A percentile compares a stretch with the other conserved stretches of the same genome.
phyloP scores from a whole-genome alignment of 1,284 basidiomycete species.

The Ganoderma multipileum region DNA sequence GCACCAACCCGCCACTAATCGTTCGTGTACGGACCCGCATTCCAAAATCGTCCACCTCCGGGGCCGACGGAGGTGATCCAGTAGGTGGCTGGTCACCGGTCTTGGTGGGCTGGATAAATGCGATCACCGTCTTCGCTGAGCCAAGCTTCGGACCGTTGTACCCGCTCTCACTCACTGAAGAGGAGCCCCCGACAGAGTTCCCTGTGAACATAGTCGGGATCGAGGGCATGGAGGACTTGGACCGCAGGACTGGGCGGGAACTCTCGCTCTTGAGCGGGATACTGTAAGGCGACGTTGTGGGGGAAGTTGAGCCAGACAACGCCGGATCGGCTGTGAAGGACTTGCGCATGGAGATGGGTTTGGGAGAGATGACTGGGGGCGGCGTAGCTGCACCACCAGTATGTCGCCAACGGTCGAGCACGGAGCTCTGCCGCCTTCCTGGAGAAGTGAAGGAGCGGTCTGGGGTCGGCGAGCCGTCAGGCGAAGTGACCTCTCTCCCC shows the following conservation, averaged over 20 bases:
- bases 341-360: slow-evolving; percentile 50
- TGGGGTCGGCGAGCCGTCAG: slow-evolving; percentile 28
- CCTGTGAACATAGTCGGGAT: slow-evolving; percentile 29
- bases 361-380: slow-evolving; percentile 43
- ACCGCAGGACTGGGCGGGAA: slow-evolving; percentile 33
- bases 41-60: slow-evolving; percentile 65
- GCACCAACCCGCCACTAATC: slow-evolving; percentile 33
- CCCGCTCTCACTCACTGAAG: slow-evolving; percentile 33
- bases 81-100: slow-evolving; percentile 49
- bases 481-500: slow-evolving; percentile 51
- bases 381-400: slow-evolving; percentile 26
- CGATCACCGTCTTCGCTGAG: slow-evolving; percentile 57
- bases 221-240: slow-evolving; percentile 36
- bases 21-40: slow-evolving; percentile 48
- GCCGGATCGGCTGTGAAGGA: slow-evolving; percentile 46
- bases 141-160: slow-evolving; percentile 44
- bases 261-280: slow-evolving; percentile 33
- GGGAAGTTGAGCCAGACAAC: slow-evolving; percentile 11
- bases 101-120: slow-evolving; percentile 58
- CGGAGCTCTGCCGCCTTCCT: slow-evolving; percentile 46
- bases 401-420: slow-evolving; percentile 73
- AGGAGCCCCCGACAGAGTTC: slow-evolving; percentile 25
- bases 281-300: slow-evolving; percentile 31
- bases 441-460: slow-evolving; percentile 31
- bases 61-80: slow-evolving; percentile 32